Percentiles rank a stretch among this genome's conserved stretches.
These are phyloP conservation scores for Penicillium alfredii DNA, from an alignment of 495 filamentous ascomycete genomes.

Conservation along the genomic window DNA sequence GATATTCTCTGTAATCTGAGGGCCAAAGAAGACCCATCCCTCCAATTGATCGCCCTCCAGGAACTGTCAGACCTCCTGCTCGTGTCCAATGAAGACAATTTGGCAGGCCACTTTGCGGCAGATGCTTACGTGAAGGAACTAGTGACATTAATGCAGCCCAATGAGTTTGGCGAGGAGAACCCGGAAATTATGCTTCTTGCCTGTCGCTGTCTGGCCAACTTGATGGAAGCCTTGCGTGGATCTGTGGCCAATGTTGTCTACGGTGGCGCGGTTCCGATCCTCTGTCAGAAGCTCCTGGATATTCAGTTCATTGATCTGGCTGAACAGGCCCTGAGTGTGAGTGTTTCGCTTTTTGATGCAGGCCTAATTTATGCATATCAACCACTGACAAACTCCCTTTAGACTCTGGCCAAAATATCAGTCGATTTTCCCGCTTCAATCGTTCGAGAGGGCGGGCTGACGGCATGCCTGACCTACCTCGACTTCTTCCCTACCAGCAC, in stretches of 20 bases:
- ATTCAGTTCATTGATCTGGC: conserved; percentile 96
- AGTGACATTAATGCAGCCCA: conserved; percentile 85
- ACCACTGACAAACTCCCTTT: conserved; percentile 11
- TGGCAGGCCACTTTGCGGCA: conserved; percentile 91
- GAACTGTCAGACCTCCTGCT: conserved; percentile 91
- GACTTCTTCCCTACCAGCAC: conserved; percentile 98
- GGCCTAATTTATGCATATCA: not conserved
- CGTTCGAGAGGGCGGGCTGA: conserved; percentile 90
- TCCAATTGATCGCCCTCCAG: conserved; percentile 87
- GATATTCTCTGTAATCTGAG: conserved; percentile 79
- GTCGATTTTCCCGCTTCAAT: conserved; percentile 94
- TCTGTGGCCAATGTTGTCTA: conserved; percentile 95
- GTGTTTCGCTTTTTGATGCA: conserved; percentile 18
- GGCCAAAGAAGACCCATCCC: conserved; percentile 79
- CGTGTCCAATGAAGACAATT: conserved; percentile 92
- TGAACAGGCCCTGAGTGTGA: conserved; percentile 87
- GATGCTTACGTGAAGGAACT: conserved; percentile 95
- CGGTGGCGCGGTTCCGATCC: conserved; percentile 85
- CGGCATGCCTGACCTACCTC: conserved; percentile 86
- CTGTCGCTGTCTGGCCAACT: conserved; percentile 90
- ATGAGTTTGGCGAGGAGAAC: conserved; percentile 81
- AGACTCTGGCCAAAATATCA: conserved; percentile 95
- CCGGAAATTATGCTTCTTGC: conserved; percentile 97
- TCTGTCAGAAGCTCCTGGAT: conserved; percentile 90
- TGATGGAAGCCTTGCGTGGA: conserved; percentile 94